Percentiles rank a stretch among this genome's conserved stretches.
These are phyloP conservation scores for Apiotrichum porosum DNA, from an alignment of 1,284 basidiomycete genomes.

Conservation along the genomic window DNA sequence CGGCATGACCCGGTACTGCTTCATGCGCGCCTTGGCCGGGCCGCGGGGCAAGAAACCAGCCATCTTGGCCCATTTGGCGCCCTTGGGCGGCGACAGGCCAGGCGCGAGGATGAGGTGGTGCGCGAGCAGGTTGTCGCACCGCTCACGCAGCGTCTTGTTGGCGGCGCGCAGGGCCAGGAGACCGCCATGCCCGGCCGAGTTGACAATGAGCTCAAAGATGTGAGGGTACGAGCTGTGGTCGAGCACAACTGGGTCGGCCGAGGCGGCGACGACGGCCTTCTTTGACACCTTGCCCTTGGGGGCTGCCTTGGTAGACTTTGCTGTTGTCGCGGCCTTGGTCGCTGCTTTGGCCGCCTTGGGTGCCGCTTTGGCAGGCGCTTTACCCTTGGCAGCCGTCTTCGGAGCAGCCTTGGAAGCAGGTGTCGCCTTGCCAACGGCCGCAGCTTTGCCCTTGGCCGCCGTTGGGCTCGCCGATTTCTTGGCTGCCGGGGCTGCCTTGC, in stretches of 20 bases:
- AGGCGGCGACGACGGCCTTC: no score
- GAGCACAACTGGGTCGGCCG: no score
- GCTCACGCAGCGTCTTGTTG: not conserved
- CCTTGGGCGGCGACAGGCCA: not conserved
- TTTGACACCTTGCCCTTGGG: no score
- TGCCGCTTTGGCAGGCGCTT: not conserved
- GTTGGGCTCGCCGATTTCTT: no score
- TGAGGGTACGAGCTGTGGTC: not conserved
- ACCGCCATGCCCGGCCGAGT: not conserved
- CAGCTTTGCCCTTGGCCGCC: no score
- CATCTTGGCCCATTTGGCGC: not conserved
- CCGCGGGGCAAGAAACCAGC: not conserved
- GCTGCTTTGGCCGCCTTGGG: not conserved
- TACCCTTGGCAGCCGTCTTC: no score
- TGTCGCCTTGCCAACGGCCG: no score
- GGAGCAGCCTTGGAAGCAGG: no score
- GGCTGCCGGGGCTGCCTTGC: no score
- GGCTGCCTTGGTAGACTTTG: not conserved
- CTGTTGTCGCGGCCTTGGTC: not conserved
- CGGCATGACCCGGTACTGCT: not conserved
- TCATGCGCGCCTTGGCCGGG: not conserved
- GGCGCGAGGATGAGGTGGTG: not conserved
- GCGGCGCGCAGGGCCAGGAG: not conserved
- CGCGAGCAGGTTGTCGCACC: not conserved
- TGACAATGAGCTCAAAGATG: constrained; percentile 1